Evolutionary conservation across 1,284 basidiomycete species (phyloP).

Genomic region (Malassezia psittaci): DNA sequence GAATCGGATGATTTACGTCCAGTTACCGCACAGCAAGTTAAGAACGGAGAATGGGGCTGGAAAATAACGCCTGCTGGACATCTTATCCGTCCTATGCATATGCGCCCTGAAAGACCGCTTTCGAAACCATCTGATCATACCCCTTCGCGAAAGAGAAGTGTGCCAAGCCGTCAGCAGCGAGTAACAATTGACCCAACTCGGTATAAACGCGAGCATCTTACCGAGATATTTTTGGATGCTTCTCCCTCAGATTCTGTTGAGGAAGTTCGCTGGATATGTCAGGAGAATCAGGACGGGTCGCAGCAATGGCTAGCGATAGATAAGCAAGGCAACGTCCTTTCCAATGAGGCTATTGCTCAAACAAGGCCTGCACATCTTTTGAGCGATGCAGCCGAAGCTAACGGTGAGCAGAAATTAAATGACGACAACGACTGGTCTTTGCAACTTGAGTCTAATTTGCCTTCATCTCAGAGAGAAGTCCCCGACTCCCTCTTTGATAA

Average conservation of each 20-base stretch:
- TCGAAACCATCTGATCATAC: conserved; percentile 11
- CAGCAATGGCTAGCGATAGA: not conserved
- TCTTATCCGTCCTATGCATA: conserved; percentile 35
- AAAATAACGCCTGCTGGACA: conserved; percentile 38
- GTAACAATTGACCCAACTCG: conserved; percentile 41
- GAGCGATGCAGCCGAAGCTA: not conserved
- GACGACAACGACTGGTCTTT: too few relatives aligned
- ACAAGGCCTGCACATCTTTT: too few relatives aligned
- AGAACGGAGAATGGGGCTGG: conserved; percentile 41
- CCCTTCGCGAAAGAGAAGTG: conserved; percentile 4
- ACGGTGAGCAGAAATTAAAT: not conserved
- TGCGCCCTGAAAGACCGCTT: conserved; percentile 33
- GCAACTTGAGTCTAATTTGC: too few relatives aligned
- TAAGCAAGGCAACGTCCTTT: not conserved
- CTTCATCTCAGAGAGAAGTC: too few relatives aligned
- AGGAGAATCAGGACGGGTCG: not conserved
- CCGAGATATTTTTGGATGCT: conserved; percentile 25
- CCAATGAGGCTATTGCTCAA: not conserved
- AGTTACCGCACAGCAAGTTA: conserved; percentile 22
- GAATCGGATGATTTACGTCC: conserved; percentile 24
- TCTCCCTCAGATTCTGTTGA: not conserved
- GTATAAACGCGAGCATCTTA: conserved; percentile 34
- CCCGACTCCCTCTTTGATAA: too few relatives aligned
- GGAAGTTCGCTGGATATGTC: not conserved
- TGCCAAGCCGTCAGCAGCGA: conserved; percentile 22